Conservation (phyloP, 2,329 filamentous ascomycete genomes). For the Fusarium sp. region DNA sequence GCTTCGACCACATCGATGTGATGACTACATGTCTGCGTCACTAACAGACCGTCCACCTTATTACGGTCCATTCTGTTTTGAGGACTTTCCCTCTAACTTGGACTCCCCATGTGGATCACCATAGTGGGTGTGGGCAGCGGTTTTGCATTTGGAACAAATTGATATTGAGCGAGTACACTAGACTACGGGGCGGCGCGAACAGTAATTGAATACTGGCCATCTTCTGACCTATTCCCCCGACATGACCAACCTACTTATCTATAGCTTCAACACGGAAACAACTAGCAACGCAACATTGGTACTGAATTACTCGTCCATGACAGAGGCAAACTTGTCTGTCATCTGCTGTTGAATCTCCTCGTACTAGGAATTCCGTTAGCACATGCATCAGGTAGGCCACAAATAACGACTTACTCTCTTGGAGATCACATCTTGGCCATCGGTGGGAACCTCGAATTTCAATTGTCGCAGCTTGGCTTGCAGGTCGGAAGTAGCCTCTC, state of each 20-base stretch:
- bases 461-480: slow-evolving; percentile 88
- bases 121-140: not conserved
- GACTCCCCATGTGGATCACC: too few relatives aligned
- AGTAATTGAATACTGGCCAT: slow-evolving; percentile 44
- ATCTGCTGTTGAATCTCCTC: slow-evolving; percentile 91
- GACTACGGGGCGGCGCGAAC: slow-evolving; percentile 46
- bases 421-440: slow-evolving; percentile 82
- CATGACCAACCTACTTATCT: slow-evolving; percentile 43
- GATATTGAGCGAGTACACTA: slow-evolving; percentile 48
- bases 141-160: slow-evolving; percentile 37
- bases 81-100: too few relatives aligned
- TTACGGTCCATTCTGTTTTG: too few relatives aligned
- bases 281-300: slow-evolving; percentile 36
- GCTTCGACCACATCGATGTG: too few relatives aligned
- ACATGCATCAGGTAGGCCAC: not conserved
- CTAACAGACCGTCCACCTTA: too few relatives aligned
- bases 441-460: slow-evolving; percentile 94
- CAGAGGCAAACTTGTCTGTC: slow-evolving; percentile 97
- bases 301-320: slow-evolving; percentile 84
- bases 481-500: slow-evolving; percentile 89
- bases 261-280: slow-evolving; percentile 46
- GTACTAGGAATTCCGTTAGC: slow-evolving; percentile 73
- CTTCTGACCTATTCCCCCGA: slow-evolving; percentile 38
- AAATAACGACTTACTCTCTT: slow-evolving; percentile 77
- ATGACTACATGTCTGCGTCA: too few relatives aligned